Conservation (phyloP, 2,329 filamentous ascomycete species). For the Tothia fuscella region DNA sequence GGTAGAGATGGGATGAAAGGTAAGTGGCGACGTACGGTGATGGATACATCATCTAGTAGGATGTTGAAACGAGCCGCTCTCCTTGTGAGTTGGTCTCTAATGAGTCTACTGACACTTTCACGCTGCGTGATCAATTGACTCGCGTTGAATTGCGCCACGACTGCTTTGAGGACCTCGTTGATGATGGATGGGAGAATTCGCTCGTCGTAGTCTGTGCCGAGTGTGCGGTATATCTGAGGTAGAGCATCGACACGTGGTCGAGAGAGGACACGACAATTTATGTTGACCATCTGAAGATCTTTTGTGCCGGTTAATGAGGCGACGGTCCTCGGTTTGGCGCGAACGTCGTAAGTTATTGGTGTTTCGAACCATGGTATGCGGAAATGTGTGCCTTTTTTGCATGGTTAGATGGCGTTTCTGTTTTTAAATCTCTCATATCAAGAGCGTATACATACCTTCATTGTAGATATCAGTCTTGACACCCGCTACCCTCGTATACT, state of each 20-base stretch:
- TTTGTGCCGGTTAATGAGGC: conserved; percentile 96
- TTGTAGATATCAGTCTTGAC: conserved; percentile 92
- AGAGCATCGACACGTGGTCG: conserved; percentile 77
- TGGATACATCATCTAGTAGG: conserved; percentile 87
- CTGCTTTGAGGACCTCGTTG: conserved; percentile 97
- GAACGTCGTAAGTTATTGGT: conserved; percentile 92
- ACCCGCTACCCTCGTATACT: conserved; percentile 85
- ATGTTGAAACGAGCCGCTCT: conserved; percentile 96
- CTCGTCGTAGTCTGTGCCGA: conserved; percentile 95
- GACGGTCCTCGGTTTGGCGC: conserved; percentile 92
- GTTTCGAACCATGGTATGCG: conserved; percentile 96
- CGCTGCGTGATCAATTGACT: conserved; percentile 97
- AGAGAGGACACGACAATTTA: conserved; percentile 97
- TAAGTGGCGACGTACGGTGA: no score
- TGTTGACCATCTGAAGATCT: conserved; percentile 99
- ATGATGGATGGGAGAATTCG: conserved; percentile 95
- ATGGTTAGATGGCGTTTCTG: conserved; percentile 1
- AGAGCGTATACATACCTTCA: conserved; percentile 53
- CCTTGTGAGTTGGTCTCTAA: conserved; percentile 83
- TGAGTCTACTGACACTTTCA: conserved; percentile 86
- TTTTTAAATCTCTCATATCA: background rate
- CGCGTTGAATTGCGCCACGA: conserved; percentile 97
- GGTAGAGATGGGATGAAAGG: conserved; percentile 34
- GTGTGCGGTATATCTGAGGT: conserved; percentile 92
- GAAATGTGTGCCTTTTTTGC: conserved; percentile 66